Conservation (phyloP, 2,329 filamentous ascomycete species). For the Scedosporium dehoogii region DNA sequence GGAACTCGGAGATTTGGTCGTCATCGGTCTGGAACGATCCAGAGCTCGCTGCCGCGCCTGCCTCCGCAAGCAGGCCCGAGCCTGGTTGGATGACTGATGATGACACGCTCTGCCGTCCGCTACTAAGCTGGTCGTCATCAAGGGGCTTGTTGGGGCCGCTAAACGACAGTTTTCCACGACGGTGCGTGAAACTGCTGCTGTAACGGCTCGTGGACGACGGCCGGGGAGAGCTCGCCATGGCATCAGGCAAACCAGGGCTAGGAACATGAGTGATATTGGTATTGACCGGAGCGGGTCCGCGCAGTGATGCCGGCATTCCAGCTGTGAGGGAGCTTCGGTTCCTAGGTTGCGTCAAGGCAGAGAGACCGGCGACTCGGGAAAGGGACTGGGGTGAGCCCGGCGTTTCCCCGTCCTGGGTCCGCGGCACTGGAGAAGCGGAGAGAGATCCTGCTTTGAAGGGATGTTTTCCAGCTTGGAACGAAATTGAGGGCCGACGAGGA, state of each 20-base stretch:
- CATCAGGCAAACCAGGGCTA: neutral
- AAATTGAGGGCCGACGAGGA: constrained; percentile 63
- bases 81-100: constrained; percentile 64
- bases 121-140: constrained; percentile 69
- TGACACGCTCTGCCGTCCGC: constrained; percentile 65
- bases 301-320: constrained; percentile 63
- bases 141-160: constrained; percentile 56
- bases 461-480: constrained; percentile 78
- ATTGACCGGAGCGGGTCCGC: constrained; percentile 52
- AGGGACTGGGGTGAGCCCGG: constrained; percentile 47
- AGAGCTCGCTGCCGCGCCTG: constrained; percentile 55
- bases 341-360: constrained; percentile 19
- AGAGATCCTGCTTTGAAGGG: constrained; percentile 94
- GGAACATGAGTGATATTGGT: constrained; percentile 52
- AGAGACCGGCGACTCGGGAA: constrained; percentile 5
- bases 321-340: constrained; percentile 66
- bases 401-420: constrained; percentile 37
- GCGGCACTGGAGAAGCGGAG: constrained; percentile 69
- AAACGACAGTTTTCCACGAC: constrained; percentile 67
- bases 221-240: constrained; percentile 63
- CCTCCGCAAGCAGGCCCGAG: constrained; percentile 68
- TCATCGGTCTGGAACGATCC: constrained; percentile 67
- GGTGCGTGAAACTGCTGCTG: constrained; percentile 88
- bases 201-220: constrained; percentile 72
- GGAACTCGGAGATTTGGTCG: constrained; percentile 86